Evolutionary conservation across 176 grass and related monocot genomes (phyloP), one percentile per base, ranked within the genome.

Genomic region (Musa acuminata): DNA sequence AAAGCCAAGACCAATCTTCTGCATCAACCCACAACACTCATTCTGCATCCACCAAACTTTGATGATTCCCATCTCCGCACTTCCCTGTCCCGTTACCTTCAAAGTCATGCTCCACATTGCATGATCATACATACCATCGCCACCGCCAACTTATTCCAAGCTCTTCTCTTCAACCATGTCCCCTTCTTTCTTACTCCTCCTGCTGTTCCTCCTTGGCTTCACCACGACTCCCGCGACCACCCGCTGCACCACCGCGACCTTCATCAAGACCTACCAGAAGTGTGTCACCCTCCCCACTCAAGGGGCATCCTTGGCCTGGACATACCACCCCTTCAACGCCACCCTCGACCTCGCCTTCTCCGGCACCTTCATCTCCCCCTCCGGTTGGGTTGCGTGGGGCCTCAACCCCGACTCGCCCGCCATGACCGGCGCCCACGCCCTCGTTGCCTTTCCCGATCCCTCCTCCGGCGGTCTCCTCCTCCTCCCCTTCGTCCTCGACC

Each of bases 401-500:
- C n/a, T n/a, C n/a, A n/a, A n/a, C n/a, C n/a, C n/a, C n/a, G n/a
- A n/a, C n/a, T n/a, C n/a, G n/a, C n/a, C n/a, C n/a, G n/a, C n/a
- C n/a, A n/a, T n/a, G n/a, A n/a, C n/a, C n/a, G n/a, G n/a, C n/a
- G n/a, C n/a, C 72, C 95, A 88, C 72, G 91, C 89, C 43, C 74
- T 99, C 62, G 84, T 83, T 0, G 80, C 95, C 25, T 99, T 99
- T 80, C 85, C 95, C 72, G 95, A 99, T 72, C 95, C 90, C 53
- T 72, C 87, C 79, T 90, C 88, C 23, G 90, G 90, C 59, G 83
- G 80, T 9, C 95, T 99, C 49, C 75, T 99, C 8, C 87, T 87
- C 48, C 95, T 99, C 35, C 90, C 95, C 24, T 99, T 94, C 80
- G 8, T 99, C 53, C 86, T 94, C 72, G 75, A 87, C 80, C 50